Percentiles rank a stretch among this genome's conserved stretches.
phyloP scores from a whole-genome alignment of 2,329 filamentous ascomycete species.

The Trichoderma sp. region DNA sequence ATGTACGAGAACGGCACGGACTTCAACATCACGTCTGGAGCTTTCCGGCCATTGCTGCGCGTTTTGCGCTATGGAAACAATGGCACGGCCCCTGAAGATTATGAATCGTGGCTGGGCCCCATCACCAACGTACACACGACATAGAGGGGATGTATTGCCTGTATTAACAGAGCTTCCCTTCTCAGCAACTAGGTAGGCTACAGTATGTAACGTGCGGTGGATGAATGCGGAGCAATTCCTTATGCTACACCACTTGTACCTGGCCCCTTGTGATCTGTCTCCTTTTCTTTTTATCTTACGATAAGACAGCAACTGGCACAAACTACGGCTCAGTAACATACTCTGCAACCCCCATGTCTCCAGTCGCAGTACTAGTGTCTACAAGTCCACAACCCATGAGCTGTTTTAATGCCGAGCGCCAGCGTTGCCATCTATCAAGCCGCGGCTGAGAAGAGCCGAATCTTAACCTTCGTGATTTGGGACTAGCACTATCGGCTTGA shows the following conservation, averaged over 20 bases:
- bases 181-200: background rate
- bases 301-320: background rate
- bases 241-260: background rate
- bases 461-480: conserved; percentile 11
- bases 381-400: background rate
- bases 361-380: background rate
- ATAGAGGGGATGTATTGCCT: background rate
- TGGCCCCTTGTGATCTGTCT: background rate
- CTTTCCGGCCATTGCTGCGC: conserved; percentile 12
- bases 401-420: conserved; percentile 1
- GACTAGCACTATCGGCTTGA: conserved; percentile 16
- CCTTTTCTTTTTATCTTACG: background rate
- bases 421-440: background rate
- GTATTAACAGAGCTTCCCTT: background rate
- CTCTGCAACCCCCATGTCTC: background rate
- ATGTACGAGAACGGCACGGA: conserved; percentile 8
- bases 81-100: background rate
- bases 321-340: background rate
- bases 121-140: background rate
- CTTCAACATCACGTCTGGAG: conserved; percentile 6
- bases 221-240: background rate
- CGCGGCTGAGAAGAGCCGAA: conserved; percentile 8
- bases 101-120: conserved; percentile 5
- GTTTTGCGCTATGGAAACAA: background rate
- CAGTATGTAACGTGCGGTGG: too few species aligned